These are phyloP conservation scores for Trichoderma sp. DNA, from an alignment of 2,329 filamentous ascomycete species.

Conservation along the genomic window DNA sequence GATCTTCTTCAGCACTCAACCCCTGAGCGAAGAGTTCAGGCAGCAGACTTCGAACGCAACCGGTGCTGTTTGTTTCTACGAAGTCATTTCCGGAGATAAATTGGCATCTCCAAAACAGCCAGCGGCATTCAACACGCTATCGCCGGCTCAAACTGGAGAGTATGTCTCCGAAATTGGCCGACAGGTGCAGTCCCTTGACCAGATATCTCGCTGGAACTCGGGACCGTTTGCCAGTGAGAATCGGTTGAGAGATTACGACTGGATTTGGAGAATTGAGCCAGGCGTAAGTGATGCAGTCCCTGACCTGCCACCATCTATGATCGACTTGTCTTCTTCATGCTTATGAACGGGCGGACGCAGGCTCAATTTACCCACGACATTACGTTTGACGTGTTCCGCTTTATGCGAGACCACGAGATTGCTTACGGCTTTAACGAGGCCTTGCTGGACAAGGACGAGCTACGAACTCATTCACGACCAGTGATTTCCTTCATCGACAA, in stretches of 20 bases:
- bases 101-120: constrained; percentile 59
- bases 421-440: constrained; percentile 66
- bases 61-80: constrained; percentile 67
- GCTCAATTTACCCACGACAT: constrained; percentile 58
- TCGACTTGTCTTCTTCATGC: not conserved
- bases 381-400: constrained; percentile 82
- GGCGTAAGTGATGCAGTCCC: constrained; percentile 44
- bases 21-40: constrained; percentile 77
- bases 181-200: constrained; percentile 62
- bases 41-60: constrained; percentile 63
- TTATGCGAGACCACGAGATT: constrained; percentile 80
- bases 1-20: constrained; percentile 82
- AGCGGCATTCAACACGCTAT: constrained; percentile 25
- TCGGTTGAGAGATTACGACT: constrained; percentile 59
- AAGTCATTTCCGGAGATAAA: constrained; percentile 71
- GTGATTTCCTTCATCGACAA: constrained; percentile 46
- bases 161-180: constrained; percentile 47
- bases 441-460: constrained; percentile 43
- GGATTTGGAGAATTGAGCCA: constrained; percentile 60
- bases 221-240: constrained; percentile 79
- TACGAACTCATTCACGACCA: constrained; percentile 44
- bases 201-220: constrained; percentile 81
- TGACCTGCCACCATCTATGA: too few species aligned
- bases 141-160: not conserved
- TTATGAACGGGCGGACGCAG: constrained; percentile 31